phyloP scores from a whole-genome alignment of 2,329 filamentous ascomycete species.

The Cadophora luteo-olivacea region DNA sequence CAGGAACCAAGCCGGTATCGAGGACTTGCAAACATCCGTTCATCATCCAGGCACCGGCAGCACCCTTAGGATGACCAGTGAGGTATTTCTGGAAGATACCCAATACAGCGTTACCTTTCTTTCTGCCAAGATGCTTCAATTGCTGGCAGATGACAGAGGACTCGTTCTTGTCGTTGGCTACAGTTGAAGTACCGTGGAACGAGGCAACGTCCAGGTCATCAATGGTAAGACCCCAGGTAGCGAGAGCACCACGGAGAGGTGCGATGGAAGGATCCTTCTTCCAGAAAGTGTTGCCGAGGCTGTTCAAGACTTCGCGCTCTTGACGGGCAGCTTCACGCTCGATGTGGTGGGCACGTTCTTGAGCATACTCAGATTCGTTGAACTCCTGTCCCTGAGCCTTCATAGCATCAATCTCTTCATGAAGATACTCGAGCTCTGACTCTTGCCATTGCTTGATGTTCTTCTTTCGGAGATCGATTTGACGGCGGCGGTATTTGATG shows the following conservation, averaged over 20 bases:
- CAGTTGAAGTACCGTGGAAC: conserved; percentile 98
- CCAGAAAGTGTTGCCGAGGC: conserved; percentile 99
- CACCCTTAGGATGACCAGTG: conserved; percentile 98
- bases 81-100: conserved; percentile 99
- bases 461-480: conserved; percentile 91
- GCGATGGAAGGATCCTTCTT: conserved; percentile 93
- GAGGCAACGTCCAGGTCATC: conserved; percentile 95
- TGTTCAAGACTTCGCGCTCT: conserved; percentile 90
- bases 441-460: conserved; percentile 98
- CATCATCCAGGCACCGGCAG: conserved; percentile 99
- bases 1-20: conserved; percentile 91
- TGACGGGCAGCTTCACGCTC: conserved; percentile 87
- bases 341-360: conserved; percentile 85
- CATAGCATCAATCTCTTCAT: conserved; percentile 91
- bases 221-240: conserved; percentile 97
- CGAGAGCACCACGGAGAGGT: conserved; percentile 92
- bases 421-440: conserved; percentile 88
- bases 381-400: conserved; percentile 79
- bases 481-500: conserved; percentile 95
- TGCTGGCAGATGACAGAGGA: conserved; percentile 97
- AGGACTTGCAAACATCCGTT: conserved; percentile 97
- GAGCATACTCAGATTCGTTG: conserved; percentile 82
- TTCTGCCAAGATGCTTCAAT: conserved; percentile 90
- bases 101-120: conserved; percentile 94
- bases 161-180: conserved; percentile 99